These are phyloP conservation scores for Tremellales sp. DNA, from an alignment of 1,284 basidiomycete genomes.

Conservation along the genomic window DNA sequence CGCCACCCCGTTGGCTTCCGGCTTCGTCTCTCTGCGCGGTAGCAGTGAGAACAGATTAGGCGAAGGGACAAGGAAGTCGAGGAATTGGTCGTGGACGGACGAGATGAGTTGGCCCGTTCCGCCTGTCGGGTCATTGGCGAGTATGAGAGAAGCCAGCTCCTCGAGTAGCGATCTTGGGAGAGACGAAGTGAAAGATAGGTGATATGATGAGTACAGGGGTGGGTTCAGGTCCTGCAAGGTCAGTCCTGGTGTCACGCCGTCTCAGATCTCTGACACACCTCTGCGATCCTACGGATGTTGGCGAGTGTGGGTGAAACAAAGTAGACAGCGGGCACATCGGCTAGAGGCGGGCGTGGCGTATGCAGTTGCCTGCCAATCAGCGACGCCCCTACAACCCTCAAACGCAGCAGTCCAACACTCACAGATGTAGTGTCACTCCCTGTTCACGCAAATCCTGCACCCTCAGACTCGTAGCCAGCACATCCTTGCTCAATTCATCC, in stretches of 20 bases:
- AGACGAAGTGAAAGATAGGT: constrained; percentile 92
- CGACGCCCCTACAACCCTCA: background rate
- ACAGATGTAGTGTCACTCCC: constrained; percentile 97
- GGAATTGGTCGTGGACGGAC: constrained; percentile 89
- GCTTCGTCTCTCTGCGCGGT: constrained; percentile 48
- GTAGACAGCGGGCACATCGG: constrained; percentile 96
- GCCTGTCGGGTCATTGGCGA: constrained; percentile 58
- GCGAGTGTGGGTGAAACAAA: constrained; percentile 86
- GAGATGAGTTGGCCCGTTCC: constrained; percentile 73
- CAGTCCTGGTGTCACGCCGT: background rate
- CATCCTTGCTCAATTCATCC: constrained; percentile 93
- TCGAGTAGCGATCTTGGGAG: constrained; percentile 84
- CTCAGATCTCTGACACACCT: constrained; percentile 54
- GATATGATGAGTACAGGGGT: constrained; percentile 84
- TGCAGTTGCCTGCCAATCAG: constrained; percentile 71
- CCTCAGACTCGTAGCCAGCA: constrained; percentile 87
- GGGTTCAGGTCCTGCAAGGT: constrained; percentile 61
- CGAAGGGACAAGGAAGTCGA: constrained; percentile 94
- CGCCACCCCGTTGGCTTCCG: constrained; percentile 20
- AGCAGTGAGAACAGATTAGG: constrained; percentile 91
- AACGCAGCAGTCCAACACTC: constrained; percentile 30
- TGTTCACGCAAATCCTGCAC: constrained; percentile 96
- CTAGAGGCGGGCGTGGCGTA: constrained; percentile 77
- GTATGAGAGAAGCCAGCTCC: constrained; percentile 85
- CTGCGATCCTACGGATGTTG: constrained; percentile 84